These are phyloP conservation scores for Agapanthus africanus DNA, from an alignment of 106 monocot genomes.

Conservation along the genomic window DNA sequence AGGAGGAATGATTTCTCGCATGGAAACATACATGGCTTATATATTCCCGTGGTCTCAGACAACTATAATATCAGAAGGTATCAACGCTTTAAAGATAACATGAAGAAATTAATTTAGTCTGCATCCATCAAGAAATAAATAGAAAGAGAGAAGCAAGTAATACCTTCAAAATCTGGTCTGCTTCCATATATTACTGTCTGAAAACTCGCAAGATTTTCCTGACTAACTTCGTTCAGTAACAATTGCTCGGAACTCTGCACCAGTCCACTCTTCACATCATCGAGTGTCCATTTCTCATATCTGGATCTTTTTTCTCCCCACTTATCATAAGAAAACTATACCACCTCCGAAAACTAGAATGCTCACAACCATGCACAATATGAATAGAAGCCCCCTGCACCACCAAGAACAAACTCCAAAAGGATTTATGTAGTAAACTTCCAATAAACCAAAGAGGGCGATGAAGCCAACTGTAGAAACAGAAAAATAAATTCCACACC, in stretches of 20 bases:
- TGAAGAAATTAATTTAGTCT: too few relatives aligned
- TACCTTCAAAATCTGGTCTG: conserved; percentile 75
- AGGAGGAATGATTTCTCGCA: too few relatives aligned
- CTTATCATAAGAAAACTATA: conserved; percentile 44
- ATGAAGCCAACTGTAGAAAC: conserved; percentile 55
- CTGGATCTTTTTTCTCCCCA: conserved; percentile 25
- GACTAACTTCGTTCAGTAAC: not conserved
- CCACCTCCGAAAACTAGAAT: conserved; percentile 46
- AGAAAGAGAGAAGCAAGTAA: too few relatives aligned
- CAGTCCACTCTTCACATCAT: conserved; percentile 15
- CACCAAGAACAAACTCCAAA: conserved; percentile 47
- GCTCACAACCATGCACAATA: conserved; percentile 53
- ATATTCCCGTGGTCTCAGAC: too few relatives aligned
- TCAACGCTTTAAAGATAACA: too few relatives aligned
- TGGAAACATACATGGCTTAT: too few relatives aligned
- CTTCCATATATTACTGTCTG: conserved; percentile 44
- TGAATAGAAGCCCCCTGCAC: conserved; percentile 53
- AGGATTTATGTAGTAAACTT: conserved; percentile 42
- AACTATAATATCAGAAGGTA: too few relatives aligned
- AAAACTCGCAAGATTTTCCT: conserved; percentile 23
- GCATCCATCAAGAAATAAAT: too few relatives aligned
- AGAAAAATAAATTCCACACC: conserved; percentile 43
- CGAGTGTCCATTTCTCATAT: not conserved
- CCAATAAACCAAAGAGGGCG: conserved; percentile 28
- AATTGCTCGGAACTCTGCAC: not conserved